phyloP scores from a whole-genome alignment of 345 rosid species.

The Aurinia saxatilis region DNA sequence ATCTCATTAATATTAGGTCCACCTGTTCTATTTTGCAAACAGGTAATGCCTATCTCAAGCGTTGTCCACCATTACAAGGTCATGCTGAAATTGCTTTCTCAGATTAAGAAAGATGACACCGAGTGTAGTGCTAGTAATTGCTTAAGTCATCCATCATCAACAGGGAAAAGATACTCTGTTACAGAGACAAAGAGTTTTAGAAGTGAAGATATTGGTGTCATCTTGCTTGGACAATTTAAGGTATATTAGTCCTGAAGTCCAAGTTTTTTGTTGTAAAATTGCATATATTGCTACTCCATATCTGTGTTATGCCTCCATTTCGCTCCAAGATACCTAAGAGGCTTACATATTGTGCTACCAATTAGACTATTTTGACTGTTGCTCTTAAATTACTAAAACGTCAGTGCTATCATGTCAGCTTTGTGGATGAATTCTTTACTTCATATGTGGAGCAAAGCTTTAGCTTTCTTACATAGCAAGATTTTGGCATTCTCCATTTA shows the following conservation, averaged over 20 bases:
- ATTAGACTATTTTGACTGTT: background rate
- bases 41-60: conserved; percentile 70
- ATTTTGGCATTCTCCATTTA: background rate
- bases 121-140: conserved; percentile 7
- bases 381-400: background rate
- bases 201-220: conserved; percentile 45
- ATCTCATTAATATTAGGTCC: background rate
- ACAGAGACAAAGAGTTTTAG: conserved; percentile 42
- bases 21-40: background rate
- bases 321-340: background rate
- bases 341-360: conserved; percentile 1
- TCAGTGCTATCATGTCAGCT: background rate
- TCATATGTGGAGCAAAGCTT: background rate
- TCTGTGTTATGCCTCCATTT: background rate
- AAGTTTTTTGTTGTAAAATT: background rate
- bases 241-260: conserved; percentile 31
- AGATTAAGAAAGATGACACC: conserved; percentile 16
- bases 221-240: conserved; percentile 70
- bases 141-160: conserved; percentile 21
- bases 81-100: conserved; percentile 30
- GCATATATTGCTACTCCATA: background rate
- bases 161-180: conserved; percentile 23
- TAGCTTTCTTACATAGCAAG: conserved; percentile 4
- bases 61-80: conserved; percentile 51
- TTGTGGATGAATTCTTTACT: background rate